Evolutionary conservation across 1,139 yeast genomes (phyloP).

Genomic region (Hyphopichia buzzinii): DNA sequence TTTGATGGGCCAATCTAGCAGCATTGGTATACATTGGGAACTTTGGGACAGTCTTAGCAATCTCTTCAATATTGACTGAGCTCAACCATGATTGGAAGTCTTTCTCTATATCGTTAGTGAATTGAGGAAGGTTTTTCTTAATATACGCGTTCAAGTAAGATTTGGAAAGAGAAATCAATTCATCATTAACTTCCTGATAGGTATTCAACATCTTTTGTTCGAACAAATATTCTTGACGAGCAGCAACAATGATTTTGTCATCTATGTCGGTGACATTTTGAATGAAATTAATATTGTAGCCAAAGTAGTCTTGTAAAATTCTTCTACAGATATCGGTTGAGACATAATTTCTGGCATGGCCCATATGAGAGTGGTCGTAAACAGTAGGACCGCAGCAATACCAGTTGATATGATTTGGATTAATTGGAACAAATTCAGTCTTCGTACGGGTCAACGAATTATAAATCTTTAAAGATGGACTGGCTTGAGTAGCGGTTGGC

Average conservation of each 20-base stretch:
- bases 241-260: conserved; percentile 92
- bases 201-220: conserved; percentile 48
- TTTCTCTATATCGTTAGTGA: conserved; percentile 20
- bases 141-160: conserved; percentile 50
- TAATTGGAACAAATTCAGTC: conserved; percentile 67
- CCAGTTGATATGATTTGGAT: conserved; percentile 75
- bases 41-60: conserved; percentile 66
- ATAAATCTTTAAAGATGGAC: conserved; percentile 42
- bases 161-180: conserved; percentile 38
- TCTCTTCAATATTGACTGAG: conserved; percentile 46
- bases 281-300: conserved; percentile 79
- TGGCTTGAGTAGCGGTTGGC: conserved; percentile 18
- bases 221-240: conserved; percentile 83
- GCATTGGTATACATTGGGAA: conserved; percentile 82
- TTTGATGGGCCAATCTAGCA: conserved; percentile 50
- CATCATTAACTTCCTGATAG: conserved; percentile 29
- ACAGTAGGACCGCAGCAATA: conserved; percentile 99
- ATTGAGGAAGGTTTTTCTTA: conserved; percentile 54
- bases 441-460: conserved; percentile 84
- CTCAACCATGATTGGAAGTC: conserved; percentile 54
- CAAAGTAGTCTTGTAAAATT: conserved; percentile 83
- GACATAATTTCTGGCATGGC: conserved; percentile 98
- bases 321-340: conserved; percentile 91
- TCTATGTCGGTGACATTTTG: conserved; percentile 98
- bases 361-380: conserved; percentile 97